Evolutionary conservation across 148 eudicot genomes (phyloP), one percentile per base, ranked within the genome.

Genomic region (Camellia japonica): DNA sequence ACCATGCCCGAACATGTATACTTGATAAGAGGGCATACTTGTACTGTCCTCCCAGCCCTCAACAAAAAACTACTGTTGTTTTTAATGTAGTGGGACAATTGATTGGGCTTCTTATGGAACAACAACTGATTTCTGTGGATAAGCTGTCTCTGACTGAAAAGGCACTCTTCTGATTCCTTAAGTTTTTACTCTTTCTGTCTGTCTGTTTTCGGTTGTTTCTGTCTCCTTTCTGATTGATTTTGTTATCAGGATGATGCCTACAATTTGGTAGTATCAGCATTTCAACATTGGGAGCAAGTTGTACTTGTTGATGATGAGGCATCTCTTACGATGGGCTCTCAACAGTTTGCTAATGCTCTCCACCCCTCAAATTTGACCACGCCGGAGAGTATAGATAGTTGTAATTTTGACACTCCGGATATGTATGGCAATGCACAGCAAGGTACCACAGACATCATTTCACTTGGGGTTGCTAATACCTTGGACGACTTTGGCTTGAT

Each of bases 51-150:
- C 88, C 90, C 18, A 78, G 64, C 30, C 84, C 89, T 60, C 84
- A 78, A 59, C 88, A 80, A 76, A 82, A 81, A 20, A 91, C 83
- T 63, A 88, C 88, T 38, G 94, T 88, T 41, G 89, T 90, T 78
- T 95, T 95, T 76, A 89, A 86, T 78, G 86, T 85, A 20, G 97
- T 90, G 59, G 97, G 97, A 56, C 90, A 88, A 84, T 72, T 87
- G 78, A 78, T 81, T 62, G 98, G 97, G 15, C 74, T 89, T 77
- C 76, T 91, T 68, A 82, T 86, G 19, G 90, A 92, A 20, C 82
- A 84, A 84, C 90, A 85, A 63, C 90, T 75, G 62, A 70, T 87
- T 73, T 81, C 84, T 67, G 51, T 77, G 11, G 97, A 92, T 74
- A 83, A 91, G 82, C 86, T 91, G 71, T 85, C 97, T 60, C 94